Evolutionary conservation across 139 green algal species (phyloP), one percentile per base, ranked within the genome.

Genomic region (Mychonastes homosphaera): DNA sequence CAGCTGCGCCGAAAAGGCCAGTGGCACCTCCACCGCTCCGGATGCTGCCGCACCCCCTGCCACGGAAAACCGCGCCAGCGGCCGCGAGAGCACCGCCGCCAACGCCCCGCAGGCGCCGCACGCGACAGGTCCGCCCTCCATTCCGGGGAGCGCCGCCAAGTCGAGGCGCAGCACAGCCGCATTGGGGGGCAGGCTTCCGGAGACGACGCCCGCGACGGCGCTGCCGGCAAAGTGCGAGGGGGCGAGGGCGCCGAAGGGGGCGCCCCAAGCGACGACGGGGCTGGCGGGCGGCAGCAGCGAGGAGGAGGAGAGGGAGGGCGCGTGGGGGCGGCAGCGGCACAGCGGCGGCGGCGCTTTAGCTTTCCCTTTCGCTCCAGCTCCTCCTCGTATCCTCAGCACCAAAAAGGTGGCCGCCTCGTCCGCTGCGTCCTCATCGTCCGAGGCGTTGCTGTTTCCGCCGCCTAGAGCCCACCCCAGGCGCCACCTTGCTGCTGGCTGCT

Each of bases 181-280:
- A 45, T 34, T 36, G 19, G 19, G 23, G 2, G 18, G n/a, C 58
- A 24, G 34, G 19, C 7, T 24, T 2, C 51, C 58, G 35, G 67
- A 65, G 2, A 84, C 30, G 0, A 70, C 29, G 7, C 80, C 80
- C 23, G 64, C 53, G 13, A 72, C 21, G 4, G 70, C 28, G 3
- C 55, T 65, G 43, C 69, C 74, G 33, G 26, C 26, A 23, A 88
- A 87, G 46, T 87, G 77, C 16, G 55, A 53, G 2, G 71, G 64
- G 0, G 77, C 62, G 35, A 88, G 64, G n/a, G 62, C 73, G 24
- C 76, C 81, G 72, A 88, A 88, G n/a, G 81, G 79, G 0, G 71
- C 73, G 1, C 79, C 81, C 0, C 52, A 39, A 3, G 72, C 63
- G 9, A 30, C 21, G 10, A 78, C 24, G 5, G 46, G 13, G 8